Evolutionary conservation across 2,329 filamentous ascomycete genomes (phyloP).

Genomic region (Lachnellula cervina): DNA sequence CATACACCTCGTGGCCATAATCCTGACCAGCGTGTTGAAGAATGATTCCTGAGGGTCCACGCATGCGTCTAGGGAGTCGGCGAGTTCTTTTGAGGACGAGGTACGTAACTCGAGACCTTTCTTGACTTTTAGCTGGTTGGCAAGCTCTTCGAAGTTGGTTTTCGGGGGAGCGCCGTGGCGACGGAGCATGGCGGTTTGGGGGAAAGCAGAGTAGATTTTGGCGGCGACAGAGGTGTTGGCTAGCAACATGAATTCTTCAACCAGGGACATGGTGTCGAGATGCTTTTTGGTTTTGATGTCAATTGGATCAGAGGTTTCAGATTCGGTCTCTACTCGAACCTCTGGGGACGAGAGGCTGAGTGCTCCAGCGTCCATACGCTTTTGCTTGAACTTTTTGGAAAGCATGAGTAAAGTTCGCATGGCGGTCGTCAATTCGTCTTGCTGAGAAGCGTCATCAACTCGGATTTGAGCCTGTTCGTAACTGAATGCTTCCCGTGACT

Average conservation of each 20-base stretch:
- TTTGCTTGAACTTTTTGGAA: conserved; percentile 89
- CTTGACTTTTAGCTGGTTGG: conserved; percentile 86
- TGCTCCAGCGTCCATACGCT: conserved; percentile 93
- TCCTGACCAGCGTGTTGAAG: conserved; percentile 97
- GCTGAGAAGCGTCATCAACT: conserved; percentile 83
- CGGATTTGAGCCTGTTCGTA: conserved; percentile 94
- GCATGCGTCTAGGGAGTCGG: conserved; percentile 84
- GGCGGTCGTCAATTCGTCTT: conserved; percentile 82
- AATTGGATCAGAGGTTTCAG: conserved; percentile 90
- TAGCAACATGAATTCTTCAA: conserved; percentile 98
- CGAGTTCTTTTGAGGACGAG: conserved; percentile 87
- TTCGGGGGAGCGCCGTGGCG: conserved; percentile 89
- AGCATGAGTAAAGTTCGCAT: conserved; percentile 84
- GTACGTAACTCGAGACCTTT: conserved; percentile 72
- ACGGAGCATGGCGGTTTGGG: conserved; percentile 89
- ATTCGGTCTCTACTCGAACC: conserved; percentile 91
- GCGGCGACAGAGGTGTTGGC: conserved; percentile 92
- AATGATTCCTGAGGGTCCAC: conserved; percentile 78
- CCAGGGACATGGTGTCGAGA: conserved; percentile 92
- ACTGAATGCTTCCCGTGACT: conserved; percentile 92
- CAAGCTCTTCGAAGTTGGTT: conserved; percentile 92
- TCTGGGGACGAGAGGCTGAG: conserved; percentile 96
- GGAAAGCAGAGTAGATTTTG: conserved; percentile 87
- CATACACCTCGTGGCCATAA: conserved; percentile 98
- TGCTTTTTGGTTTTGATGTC: conserved; percentile 94